Conservation (phyloP, 179 eudicot genomes). For the Amaranthus tricolor region DNA sequence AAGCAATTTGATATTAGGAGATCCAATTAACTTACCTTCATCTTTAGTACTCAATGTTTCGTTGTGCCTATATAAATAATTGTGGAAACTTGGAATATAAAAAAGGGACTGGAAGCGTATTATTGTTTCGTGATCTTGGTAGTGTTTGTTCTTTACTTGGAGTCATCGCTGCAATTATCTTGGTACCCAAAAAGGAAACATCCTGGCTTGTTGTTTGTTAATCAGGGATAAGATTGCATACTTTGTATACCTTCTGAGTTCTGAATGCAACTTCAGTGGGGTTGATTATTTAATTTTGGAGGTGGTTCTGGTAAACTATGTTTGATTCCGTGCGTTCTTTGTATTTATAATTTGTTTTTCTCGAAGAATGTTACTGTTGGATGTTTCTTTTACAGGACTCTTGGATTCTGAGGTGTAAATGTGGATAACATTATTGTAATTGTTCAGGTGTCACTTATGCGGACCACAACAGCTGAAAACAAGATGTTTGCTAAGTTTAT, state of each 20-base stretch:
- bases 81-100: not conserved
- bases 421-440: not conserved
- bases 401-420: not conserved
- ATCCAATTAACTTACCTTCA: not conserved
- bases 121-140: not conserved
- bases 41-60: not conserved
- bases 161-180: not conserved
- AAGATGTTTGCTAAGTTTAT: constrained; percentile 78
- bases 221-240: not conserved
- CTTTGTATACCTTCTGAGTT: not conserved
- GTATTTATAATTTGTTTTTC: not conserved
- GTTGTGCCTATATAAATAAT: not conserved
- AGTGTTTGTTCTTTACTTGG: not conserved
- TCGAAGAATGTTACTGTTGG: not conserved
- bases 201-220: not conserved
- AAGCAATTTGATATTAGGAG: constrained; percentile 5
- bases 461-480: constrained; percentile 86
- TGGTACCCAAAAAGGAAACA: too few species aligned
- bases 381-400: not conserved
- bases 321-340: not conserved
- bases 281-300: not conserved
- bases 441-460: constrained; percentile 78
- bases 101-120: not conserved
- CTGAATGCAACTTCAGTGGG: not conserved
- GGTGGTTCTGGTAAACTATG: not conserved